Base-by-base conservation (phyloP, 495 filamentous ascomycete genomes). In the Penicillium arizonense region DNA sequence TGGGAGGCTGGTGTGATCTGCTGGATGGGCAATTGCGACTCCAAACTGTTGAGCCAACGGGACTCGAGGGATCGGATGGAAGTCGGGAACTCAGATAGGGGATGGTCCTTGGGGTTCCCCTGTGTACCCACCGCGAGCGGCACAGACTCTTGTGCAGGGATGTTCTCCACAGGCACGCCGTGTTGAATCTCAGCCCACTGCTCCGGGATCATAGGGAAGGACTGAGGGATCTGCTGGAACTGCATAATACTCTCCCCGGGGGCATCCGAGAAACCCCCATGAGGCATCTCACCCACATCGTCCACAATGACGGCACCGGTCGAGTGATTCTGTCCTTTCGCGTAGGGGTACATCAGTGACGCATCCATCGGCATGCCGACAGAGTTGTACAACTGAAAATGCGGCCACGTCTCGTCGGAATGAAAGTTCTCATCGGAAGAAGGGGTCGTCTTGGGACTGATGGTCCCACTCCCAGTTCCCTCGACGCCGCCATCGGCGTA, bases 351-450 rank as follows among this genome's bases (percentile, higher is more conserved):
- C 36, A 74, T 52, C n/a, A 73, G 60, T 4, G 68, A 55, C 0
- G 67, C 52, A n/a, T 77, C 73, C 50, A 70, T 56, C 7, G 70
- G 64, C 57, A 76, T 68, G 20, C 58, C 64, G 26, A 71, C 63
- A 28, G 69, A 57, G 58, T 70, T 69, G 64, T 71, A 69, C 30
- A 77, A 52, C 24, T 72, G 73, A 38, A 72, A 74, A 3, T 70
- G 71, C 24, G 70, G 66, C 73, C 72, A 77, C 38, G 67, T 60
- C 49, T 76, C 72, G 43, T 77, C 71, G 39, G 68, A 40, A 33
- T 71, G 72, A 39, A 71, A 73, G 53, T 74, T 73, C 52, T 77
- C 74, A 47, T 77, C 74, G 28, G 72, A 71, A n/a, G 70, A 72
- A 21, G 70, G 73, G n/a, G 74, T 50, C 2, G 73, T 75, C 46